Evolutionary conservation across 2,329 filamentous ascomycete genomes (phyloP).

Genomic region (Lachnellula subtilissima): DNA sequence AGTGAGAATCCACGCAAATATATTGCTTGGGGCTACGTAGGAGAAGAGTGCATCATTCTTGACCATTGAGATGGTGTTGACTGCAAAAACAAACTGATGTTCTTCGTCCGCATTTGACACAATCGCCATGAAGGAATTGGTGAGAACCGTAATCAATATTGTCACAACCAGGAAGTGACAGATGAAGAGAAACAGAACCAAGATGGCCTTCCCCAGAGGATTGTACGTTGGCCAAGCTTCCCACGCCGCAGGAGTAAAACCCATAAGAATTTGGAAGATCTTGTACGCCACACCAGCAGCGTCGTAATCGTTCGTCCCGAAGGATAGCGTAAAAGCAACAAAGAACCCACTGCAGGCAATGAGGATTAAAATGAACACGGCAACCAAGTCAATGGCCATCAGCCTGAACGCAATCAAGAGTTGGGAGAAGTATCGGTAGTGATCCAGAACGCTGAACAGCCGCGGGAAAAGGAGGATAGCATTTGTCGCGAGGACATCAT

Average conservation of each 20-base stretch:
- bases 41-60: conserved; percentile 97
- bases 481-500: conserved; percentile 89
- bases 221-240: conserved; percentile 75
- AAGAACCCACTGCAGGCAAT: conserved; percentile 94
- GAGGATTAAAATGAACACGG: conserved; percentile 76
- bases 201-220: conserved; percentile 66
- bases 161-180: conserved; percentile 95
- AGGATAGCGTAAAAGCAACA: conserved; percentile 85
- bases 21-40: conserved; percentile 86
- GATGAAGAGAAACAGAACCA: conserved; percentile 84
- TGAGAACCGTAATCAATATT: conserved; percentile 90
- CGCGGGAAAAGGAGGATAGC: conserved; percentile 85
- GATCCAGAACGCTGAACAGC: conserved; percentile 87
- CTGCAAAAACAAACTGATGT: conserved; percentile 87
- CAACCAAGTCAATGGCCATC: conserved; percentile 86
- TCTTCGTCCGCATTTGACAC: conserved; percentile 91
- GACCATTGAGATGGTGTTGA: conserved; percentile 97
- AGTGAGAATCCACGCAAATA: conserved; percentile 84
- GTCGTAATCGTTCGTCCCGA: conserved; percentile 62
- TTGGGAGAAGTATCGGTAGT: conserved; percentile 95
- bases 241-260: conserved; percentile 93
- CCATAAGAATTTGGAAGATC: conserved; percentile 92
- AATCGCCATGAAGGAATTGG: conserved; percentile 93
- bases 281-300: conserved; percentile 76
- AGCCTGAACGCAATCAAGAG: conserved; percentile 88